Percentiles rank a stretch among this genome's conserved stretches.
Conservation (phyloP, 805 yeast species). For the Spathaspora girioi region DNA sequence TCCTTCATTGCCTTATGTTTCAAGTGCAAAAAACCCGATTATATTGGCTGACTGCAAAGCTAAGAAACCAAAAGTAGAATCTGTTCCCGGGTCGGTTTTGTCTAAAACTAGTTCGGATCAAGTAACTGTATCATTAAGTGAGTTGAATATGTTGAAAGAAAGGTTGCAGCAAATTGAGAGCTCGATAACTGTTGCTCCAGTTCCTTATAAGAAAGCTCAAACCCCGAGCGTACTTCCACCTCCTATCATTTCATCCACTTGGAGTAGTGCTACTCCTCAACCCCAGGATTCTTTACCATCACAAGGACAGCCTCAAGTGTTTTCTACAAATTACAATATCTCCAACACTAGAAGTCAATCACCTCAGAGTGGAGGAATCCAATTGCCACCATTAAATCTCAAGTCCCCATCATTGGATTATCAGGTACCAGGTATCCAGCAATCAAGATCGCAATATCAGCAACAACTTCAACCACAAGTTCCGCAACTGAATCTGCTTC, state of each 20-base stretch:
- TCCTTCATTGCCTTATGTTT: conserved; percentile 13
- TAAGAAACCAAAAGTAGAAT: not conserved
- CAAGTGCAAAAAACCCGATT: conserved; percentile 19
- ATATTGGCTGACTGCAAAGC: conserved; percentile 2
- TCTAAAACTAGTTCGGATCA: conserved; percentile 1
- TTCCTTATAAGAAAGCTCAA: conserved; percentile 1
- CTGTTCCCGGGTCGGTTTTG: not conserved
- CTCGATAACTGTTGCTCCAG: not conserved
- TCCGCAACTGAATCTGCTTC: not conserved
- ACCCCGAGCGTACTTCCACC: conserved; percentile 7
- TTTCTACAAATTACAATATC: conserved; percentile 3
- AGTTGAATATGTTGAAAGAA: conserved; percentile 16
- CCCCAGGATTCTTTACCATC: not conserved
- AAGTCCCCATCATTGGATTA: not conserved
- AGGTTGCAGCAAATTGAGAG: conserved; percentile 15
- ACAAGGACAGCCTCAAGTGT: not conserved
- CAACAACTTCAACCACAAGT: not conserved
- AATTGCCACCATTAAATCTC: conserved; percentile 9
- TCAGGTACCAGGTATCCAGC: not conserved
- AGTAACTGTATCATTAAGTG: conserved; percentile 11
- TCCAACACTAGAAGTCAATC: conserved; percentile 4
- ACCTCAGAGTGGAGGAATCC: conserved; percentile 1
- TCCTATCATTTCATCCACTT: conserved; percentile 6
- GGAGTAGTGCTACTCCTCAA: conserved; percentile 1
- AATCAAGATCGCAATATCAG: not conserved